Evolutionary conservation across 371 early-diverging fungal genomes (phyloP).

Genomic region (Rhizopus microsporus): DNA sequence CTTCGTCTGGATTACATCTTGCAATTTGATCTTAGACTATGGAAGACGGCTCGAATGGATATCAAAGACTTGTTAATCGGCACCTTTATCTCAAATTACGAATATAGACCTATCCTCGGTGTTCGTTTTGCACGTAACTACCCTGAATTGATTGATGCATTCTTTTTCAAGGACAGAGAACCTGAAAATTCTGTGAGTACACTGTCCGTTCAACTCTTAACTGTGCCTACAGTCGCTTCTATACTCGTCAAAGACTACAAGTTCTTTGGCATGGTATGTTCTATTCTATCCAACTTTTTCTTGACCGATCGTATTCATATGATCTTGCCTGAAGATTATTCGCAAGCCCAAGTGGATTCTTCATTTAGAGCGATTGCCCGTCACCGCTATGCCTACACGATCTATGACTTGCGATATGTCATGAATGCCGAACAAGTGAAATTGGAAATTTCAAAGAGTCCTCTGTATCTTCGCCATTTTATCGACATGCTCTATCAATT

Average conservation of each 20-base stretch:
- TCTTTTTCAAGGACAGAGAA: conserved; percentile 84
- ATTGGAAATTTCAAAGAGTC: conserved; percentile 52
- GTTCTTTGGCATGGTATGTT: conserved; percentile 70
- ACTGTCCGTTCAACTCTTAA: conserved; percentile 92
- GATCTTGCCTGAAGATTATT: conserved; percentile 34
- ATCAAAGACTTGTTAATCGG: conserved; percentile 85
- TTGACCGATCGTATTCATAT: conserved; percentile 56
- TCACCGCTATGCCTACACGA: conserved; percentile 82
- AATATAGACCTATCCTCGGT: conserved; percentile 69
- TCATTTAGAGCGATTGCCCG: conserved; percentile 73
- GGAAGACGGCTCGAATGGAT: conserved; percentile 83
- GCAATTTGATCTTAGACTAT: conserved; percentile 80
- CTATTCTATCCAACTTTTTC: conserved; percentile 71
- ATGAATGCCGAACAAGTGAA: conserved; percentile 64
- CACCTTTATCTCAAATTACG: conserved; percentile 76
- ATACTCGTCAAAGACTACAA: conserved; percentile 78
- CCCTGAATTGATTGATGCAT: conserved; percentile 72
- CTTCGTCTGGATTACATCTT: conserved; percentile 82
- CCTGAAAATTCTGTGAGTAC: conserved; percentile 85
- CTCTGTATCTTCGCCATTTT: conserved; percentile 71
- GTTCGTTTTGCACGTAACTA: conserved; percentile 82
- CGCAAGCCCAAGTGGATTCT: conserved; percentile 67
- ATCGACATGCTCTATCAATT: conserved; percentile 80
- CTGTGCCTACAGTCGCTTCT: conserved; percentile 88
- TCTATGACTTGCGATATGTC: conserved; percentile 84